These are phyloP conservation scores for Scheffersomyces amazonensis DNA, from an alignment of 805 yeast genomes.

Conservation along the genomic window DNA sequence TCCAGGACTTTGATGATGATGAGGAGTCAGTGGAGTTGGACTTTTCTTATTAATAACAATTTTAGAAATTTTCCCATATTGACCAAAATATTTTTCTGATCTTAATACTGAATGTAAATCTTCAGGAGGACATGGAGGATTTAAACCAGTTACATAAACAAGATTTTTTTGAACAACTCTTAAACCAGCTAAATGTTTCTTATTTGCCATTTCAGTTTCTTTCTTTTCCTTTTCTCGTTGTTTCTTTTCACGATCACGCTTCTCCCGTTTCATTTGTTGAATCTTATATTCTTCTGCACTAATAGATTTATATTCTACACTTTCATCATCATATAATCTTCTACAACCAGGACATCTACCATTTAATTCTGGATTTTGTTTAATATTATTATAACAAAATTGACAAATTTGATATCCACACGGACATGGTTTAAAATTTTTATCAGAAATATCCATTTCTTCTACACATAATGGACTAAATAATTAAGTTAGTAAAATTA, in stretches of 20 bases:
- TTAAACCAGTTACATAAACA: slow-evolving; percentile 93
- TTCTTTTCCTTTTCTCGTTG: slow-evolving; percentile 88
- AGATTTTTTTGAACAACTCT: slow-evolving; percentile 97
- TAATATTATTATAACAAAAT: slow-evolving; percentile 94
- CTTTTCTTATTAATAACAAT: slow-evolving; percentile 85
- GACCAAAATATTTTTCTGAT: slow-evolving; percentile 95
- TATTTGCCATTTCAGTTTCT: slow-evolving; percentile 79
- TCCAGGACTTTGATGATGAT: slow-evolving; percentile 60
- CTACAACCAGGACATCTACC: slow-evolving; percentile 99
- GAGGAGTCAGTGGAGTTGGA: slow-evolving; percentile 38
- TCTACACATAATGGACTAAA: slow-evolving; percentile 90
- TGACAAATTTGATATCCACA: slow-evolving; percentile 99
- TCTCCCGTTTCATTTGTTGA: slow-evolving; percentile 77
- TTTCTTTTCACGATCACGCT: slow-evolving; percentile 76
- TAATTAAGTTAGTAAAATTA: slow-evolving; percentile 20
- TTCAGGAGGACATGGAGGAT: slow-evolving; percentile 78
- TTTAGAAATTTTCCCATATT: slow-evolving; percentile 92
- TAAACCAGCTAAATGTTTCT: slow-evolving; percentile 93
- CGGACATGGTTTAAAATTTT: slow-evolving; percentile 98
- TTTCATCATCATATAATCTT: slow-evolving; percentile 87
- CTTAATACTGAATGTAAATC: slow-evolving; percentile 81
- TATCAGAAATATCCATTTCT: slow-evolving; percentile 95
- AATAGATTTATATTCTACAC: slow-evolving; percentile 80
- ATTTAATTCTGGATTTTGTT: slow-evolving; percentile 91
- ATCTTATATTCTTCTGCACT: slow-evolving; percentile 83